Evolutionary conservation across 1,284 basidiomycete species (phyloP), one percentile per base, ranked within the genome.

Genomic region (Hypsizygus ulmarius): DNA sequence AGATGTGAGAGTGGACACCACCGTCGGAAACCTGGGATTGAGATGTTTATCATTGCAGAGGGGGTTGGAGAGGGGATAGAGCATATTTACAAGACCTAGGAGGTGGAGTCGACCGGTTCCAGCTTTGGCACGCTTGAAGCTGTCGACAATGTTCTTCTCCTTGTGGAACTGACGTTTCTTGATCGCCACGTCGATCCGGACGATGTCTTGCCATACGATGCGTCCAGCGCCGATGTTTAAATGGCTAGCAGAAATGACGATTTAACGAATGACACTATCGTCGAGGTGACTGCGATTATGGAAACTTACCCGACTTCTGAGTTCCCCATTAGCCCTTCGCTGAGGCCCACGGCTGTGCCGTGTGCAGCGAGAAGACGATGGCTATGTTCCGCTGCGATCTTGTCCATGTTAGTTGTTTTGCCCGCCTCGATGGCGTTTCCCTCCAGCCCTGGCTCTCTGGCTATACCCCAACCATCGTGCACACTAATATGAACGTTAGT

Each of bases 121-220:
- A 38, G 86, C 77, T 67, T 92, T 93, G 10, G 93, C 92, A 45
- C 73, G 80, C 62, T 91, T 77, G 63, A 84, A 82, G 55, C 79
- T 79, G 38, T 79, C 81, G 28, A 93, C 70, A 59, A 95, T 91
- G 29, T 66, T 72, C 49, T 78, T 71, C 62, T 86, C 85, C 64
- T 90, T 82, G 69, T 93, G 84, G 70, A 95, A 93, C 59, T 90
- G 81, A 54, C 79, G 73, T 64, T 93, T 95, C 70, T 93, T 86
- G 70, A 95, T 94, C 15, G 84, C 78, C 39, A 93, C 86, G 62
- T 95, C 92, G 62, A 95, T 95, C 55, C 84, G 81, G 60, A 95
- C 92, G 59, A 96, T 95, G 62, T 95, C 93, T 67, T 96, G 93
- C 93, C 93, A 95, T 38, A 95, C 91, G 49, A 95, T 79, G 32